These are phyloP conservation scores for Globomyces pollinis-pini DNA, from an alignment of 192 early-diverging fungal species.

Conservation along the genomic window DNA sequence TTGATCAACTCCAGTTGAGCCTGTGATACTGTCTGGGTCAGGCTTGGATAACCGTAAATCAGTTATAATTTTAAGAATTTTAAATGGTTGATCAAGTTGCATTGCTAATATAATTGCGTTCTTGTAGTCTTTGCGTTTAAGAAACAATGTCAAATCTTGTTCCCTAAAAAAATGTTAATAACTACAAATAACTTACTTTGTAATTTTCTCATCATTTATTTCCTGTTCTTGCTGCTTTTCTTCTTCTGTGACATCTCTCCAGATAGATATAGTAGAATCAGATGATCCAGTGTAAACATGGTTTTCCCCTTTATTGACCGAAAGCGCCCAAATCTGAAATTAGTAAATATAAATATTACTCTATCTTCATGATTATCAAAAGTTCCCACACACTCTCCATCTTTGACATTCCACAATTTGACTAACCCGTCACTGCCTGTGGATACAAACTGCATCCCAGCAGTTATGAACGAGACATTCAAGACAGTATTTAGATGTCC, in stretches of 20 bases:
- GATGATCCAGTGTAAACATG: constrained; percentile 84
- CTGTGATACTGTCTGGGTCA: constrained; percentile 47
- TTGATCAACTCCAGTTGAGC: constrained; percentile 57
- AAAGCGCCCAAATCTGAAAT: constrained; percentile 77
- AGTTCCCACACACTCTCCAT: constrained; percentile 80
- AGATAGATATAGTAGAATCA: constrained; percentile 83
- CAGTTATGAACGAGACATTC: constrained; percentile 71
- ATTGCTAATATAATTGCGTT: constrained; percentile 85
- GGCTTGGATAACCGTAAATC: background rate
- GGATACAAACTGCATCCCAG: constrained; percentile 81
- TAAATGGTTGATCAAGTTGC: constrained; percentile 81
- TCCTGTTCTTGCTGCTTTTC: constrained; percentile 66
- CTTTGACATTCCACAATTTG: constrained; percentile 94
- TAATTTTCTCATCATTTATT: constrained; percentile 61
- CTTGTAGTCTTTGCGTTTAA: constrained; percentile 82
- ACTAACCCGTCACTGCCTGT: constrained; percentile 87
- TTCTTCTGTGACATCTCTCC: constrained; percentile 85
- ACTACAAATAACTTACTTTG: constrained; percentile 56
- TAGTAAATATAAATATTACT: constrained; percentile 19
- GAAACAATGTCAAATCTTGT: constrained; percentile 83
- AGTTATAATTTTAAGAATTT: constrained; percentile 57
- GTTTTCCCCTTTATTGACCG: constrained; percentile 54
- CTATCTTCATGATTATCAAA: constrained; percentile 93
- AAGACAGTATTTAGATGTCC: constrained; percentile 97
- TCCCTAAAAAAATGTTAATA: too few species aligned